Evolutionary conservation across 2,329 filamentous ascomycete genomes (phyloP).

Genomic region (Boeremia exigua): DNA sequence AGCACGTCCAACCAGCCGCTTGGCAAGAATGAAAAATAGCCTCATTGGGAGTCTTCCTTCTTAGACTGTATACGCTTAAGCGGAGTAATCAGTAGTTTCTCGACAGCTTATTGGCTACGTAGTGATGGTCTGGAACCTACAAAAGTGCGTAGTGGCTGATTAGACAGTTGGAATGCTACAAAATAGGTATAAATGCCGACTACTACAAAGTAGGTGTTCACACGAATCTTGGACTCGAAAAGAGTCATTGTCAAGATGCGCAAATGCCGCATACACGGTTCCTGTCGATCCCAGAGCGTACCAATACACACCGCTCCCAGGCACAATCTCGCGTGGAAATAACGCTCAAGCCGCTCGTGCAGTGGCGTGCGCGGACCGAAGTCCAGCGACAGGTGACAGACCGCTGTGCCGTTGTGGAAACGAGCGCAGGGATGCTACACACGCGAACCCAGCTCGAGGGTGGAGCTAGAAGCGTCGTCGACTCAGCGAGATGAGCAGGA

Average conservation of each 20-base stretch:
- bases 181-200: too few species aligned
- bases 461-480: background rate
- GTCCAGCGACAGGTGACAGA: conserved; percentile 2
- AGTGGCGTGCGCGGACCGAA: background rate
- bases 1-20: too few species aligned
- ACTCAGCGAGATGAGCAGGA: conserved; percentile 2
- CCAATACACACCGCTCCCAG: background rate
- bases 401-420: conserved; percentile 3
- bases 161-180: too few species aligned
- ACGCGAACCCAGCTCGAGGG: background rate
- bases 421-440: background rate
- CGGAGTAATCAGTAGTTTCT: too few species aligned
- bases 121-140: too few species aligned
- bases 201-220: too few species aligned
- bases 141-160: too few species aligned
- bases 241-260: background rate
- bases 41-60: too few species aligned
- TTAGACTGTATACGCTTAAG: too few species aligned
- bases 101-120: too few species aligned
- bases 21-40: too few species aligned
- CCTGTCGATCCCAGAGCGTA: background rate
- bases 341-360: background rate
- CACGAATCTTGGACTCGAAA: too few species aligned
- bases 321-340: background rate
- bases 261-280: background rate